A percentile compares a stretch with the other conserved stretches of the same genome.
Conservation (phyloP, 129 eudicot genomes). For the Saposhnikovia divaricata region DNA sequence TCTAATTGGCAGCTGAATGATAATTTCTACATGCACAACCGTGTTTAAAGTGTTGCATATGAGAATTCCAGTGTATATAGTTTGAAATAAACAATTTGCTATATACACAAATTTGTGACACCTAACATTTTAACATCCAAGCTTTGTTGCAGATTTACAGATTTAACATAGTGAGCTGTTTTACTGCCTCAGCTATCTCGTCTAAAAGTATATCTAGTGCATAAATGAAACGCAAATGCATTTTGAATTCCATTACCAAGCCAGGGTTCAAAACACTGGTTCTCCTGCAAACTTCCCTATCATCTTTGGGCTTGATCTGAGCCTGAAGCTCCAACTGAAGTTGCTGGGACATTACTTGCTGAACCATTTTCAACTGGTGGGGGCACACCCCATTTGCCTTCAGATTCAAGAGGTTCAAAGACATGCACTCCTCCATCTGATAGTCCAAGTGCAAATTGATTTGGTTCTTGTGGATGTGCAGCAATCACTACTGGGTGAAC, state of each 20-base stretch:
- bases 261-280: constrained; percentile 27
- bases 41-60: not conserved
- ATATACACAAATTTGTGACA: not conserved
- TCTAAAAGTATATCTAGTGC: not conserved
- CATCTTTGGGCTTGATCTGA: constrained; percentile 74
- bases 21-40: not conserved
- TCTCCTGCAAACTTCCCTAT: constrained; percentile 22
- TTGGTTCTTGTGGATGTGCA: constrained; percentile 91
- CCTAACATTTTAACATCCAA: not conserved
- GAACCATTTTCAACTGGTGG: constrained; percentile 72
- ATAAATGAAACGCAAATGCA: not conserved
- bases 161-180: not conserved
- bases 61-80: not conserved
- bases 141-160: not conserved
- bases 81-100: not conserved
- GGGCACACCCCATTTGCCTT: constrained; percentile 79
- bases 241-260: not conserved
- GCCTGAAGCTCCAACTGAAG: constrained; percentile 52
- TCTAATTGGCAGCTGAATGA: too few species aligned
- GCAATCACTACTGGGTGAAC: constrained; percentile 83
- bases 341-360: constrained; percentile 44
- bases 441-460: constrained; percentile 83
- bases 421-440: constrained; percentile 87
- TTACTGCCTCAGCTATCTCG: not conserved
- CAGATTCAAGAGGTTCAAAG: constrained; percentile 88